Percentiles rank a stretch among this genome's conserved stretches.
phyloP scores from a whole-genome alignment of 495 filamentous ascomycete genomes.

The Annulohypoxylon stygium region DNA sequence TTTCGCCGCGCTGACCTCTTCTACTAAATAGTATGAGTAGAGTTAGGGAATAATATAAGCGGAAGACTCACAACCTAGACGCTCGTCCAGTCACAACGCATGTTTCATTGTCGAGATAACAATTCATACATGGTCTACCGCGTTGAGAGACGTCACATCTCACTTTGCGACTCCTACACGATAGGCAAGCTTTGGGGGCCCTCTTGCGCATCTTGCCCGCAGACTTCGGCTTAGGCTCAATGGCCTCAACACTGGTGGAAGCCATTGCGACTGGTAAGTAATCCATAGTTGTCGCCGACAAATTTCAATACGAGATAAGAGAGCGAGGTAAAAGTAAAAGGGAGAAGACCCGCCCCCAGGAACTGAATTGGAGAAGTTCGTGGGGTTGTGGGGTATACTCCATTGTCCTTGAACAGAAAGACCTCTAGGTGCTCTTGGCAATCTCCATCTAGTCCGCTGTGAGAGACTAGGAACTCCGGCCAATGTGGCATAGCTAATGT shows the following conservation, averaged over 20 bases:
- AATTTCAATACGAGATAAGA: constrained; percentile 13
- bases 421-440: constrained; percentile 42
- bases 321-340: constrained; percentile 19
- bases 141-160: constrained; percentile 65
- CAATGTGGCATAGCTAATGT: not conserved
- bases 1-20: constrained; percentile 44
- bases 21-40: constrained; percentile 48
- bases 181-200: constrained; percentile 62
- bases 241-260: constrained; percentile 32
- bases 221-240: constrained; percentile 44
- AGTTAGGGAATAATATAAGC: constrained; percentile 23
- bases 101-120: constrained; percentile 55
- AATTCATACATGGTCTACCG: constrained; percentile 64
- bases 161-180: constrained; percentile 65
- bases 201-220: constrained; percentile 53
- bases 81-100: constrained; percentile 58
- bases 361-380: constrained; percentile 50
- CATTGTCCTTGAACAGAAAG: constrained; percentile 24
- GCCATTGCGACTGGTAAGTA: constrained; percentile 36
- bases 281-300: constrained; percentile 34
- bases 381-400: constrained; percentile 49
- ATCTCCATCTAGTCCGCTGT: constrained; percentile 29
- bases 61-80: constrained; percentile 53
- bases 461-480: constrained; percentile 18
- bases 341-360: constrained; percentile 37